Evolutionary conservation across 73 alveolate species (phyloP).

Genomic region (Uronychia binucleata): DNA sequence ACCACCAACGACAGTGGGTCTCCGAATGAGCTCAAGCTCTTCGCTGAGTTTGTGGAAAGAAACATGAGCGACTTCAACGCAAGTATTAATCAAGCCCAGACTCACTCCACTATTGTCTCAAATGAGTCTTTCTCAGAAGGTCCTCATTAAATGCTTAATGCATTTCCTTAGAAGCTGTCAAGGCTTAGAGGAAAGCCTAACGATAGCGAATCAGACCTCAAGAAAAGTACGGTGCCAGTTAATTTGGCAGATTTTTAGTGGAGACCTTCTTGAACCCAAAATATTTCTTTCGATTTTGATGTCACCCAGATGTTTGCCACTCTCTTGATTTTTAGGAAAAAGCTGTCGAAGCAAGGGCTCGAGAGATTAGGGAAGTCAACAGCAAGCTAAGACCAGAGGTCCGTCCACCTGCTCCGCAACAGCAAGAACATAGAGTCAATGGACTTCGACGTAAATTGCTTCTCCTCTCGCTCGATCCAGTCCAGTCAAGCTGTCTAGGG

Average conservation of each 20-base stretch:
- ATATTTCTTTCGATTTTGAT: background rate
- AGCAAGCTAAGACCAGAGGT: background rate
- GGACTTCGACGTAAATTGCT: background rate
- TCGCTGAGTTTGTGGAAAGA: background rate
- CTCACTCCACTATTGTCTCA: no score
- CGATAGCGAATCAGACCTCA: background rate
- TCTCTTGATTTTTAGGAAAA: no score
- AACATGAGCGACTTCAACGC: background rate
- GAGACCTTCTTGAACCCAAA: background rate
- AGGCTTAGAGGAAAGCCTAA: background rate
- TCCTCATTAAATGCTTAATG: no score
- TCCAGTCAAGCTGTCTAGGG: background rate
- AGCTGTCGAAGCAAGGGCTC: background rate
- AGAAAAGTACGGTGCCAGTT: background rate
- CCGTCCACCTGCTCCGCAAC: background rate
- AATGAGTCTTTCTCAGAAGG: no score
- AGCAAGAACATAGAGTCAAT: background rate
- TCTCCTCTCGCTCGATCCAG: background rate
- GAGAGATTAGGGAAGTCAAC: background rate
- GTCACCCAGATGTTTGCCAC: background rate
- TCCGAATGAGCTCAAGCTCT: background rate
- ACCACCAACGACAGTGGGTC: background rate
- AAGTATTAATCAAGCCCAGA: background rate
- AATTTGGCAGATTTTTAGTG: background rate
- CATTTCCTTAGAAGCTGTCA: background rate